Evolutionary conservation across 805 yeast species (phyloP).

Genomic region (Wickerhamomyces sydowiorum): DNA sequence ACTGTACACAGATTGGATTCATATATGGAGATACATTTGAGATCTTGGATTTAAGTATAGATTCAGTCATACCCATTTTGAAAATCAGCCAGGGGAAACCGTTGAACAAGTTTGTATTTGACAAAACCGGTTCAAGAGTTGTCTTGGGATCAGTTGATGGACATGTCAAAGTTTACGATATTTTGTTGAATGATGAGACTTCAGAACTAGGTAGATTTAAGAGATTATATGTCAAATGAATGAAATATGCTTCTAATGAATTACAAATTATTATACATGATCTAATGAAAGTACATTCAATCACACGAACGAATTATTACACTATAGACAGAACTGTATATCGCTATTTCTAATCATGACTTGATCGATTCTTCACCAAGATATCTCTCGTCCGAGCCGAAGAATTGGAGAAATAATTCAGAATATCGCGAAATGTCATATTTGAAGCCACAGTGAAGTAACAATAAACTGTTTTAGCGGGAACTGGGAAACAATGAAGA

Average conservation of each 20-base stretch:
- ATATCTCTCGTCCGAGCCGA: no score
- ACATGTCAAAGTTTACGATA: slow-evolving; percentile 11
- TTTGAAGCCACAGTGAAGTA: no score
- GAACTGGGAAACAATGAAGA: no score
- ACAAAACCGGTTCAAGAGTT: slow-evolving; percentile 12
- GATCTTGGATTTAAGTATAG: slow-evolving; percentile 25
- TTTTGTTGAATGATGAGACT: slow-evolving; percentile 7
- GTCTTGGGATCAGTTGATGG: slow-evolving; percentile 13
- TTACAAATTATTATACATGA: not conserved
- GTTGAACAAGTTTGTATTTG: slow-evolving; percentile 12
- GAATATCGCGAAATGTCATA: no score
- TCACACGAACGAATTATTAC: no score
- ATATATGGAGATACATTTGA: slow-evolving; percentile 24
- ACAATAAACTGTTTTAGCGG: no score
- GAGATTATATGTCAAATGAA: slow-evolving; percentile 5
- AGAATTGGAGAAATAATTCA: no score
- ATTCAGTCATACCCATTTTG: slow-evolving; percentile 19
- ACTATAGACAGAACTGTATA: no score
- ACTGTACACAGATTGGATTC: slow-evolving; percentile 24
- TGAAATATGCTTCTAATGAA: not conserved
- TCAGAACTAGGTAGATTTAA: slow-evolving; percentile 16
- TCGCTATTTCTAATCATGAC: no score
- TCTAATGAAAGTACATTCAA: no score
- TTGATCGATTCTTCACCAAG: no score
- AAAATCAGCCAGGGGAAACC: slow-evolving; percentile 8